These are phyloP conservation scores for Schizophyllum commune DNA, from an alignment of 1,284 basidiomycete species.

Conservation along the genomic window DNA sequence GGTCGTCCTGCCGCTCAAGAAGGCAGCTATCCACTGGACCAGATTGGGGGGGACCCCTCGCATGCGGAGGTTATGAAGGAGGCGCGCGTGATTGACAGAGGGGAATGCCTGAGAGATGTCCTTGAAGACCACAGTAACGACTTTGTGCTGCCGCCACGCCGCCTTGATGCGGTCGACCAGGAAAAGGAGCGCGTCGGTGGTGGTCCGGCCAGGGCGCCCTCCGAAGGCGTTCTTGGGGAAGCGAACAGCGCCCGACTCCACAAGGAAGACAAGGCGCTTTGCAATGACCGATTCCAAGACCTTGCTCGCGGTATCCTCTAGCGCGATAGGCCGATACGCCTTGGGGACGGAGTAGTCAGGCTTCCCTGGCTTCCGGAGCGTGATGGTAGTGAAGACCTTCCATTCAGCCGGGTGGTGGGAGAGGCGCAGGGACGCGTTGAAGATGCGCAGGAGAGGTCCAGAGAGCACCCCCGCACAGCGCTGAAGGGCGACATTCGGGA, in stretches of 20 bases:
- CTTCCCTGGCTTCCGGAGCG: slow-evolving; percentile 19
- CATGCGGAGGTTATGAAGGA: slow-evolving; percentile 9
- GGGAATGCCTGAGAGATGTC: slow-evolving; percentile 19
- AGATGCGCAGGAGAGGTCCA: neutral
- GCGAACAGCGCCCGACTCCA: slow-evolving; percentile 9
- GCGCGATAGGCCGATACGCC: slow-evolving; percentile 21
- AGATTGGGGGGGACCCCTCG: slow-evolving; percentile 8
- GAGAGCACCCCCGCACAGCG: neutral
- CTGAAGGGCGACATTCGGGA: slow-evolving; percentile 4
- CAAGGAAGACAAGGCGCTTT: slow-evolving; percentile 7
- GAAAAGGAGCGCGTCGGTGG: slow-evolving; percentile 13
- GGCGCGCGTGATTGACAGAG: slow-evolving; percentile 15
- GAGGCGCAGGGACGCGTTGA: neutral
- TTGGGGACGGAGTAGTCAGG: slow-evolving; percentile 17
- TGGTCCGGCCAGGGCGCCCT: slow-evolving; percentile 11
- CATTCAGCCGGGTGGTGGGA: slow-evolving; percentile 11
- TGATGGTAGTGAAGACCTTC: slow-evolving; percentile 13
- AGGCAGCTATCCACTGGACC: slow-evolving; percentile 10
- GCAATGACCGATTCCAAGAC: slow-evolving; percentile 17
- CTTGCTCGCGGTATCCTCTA: slow-evolving; percentile 21
- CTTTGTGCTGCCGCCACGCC: slow-evolving; percentile 15
- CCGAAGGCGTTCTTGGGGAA: slow-evolving; percentile 15
- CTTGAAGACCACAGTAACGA: slow-evolving; percentile 14
- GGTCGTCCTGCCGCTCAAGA: slow-evolving; percentile 11
- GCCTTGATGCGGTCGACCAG: slow-evolving; percentile 14